A percentile compares a stretch with the other conserved stretches of the same genome.
Conservation (phyloP, 495 filamentous ascomycete genomes). For the Penicillium macrosclerotiorum region DNA sequence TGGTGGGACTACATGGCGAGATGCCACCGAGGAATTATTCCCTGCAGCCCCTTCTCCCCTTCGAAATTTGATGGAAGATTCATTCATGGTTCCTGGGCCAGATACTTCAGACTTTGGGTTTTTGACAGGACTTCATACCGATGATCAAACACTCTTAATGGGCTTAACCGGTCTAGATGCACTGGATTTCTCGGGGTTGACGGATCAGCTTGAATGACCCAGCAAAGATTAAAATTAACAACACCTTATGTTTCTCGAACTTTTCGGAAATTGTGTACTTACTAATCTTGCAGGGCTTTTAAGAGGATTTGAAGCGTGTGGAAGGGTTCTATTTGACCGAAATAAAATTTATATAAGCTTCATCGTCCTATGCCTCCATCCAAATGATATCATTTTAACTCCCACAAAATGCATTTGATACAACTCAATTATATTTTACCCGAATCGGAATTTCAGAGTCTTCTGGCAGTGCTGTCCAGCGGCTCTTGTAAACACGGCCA, state of each 20-base stretch:
- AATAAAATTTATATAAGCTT: too few species aligned
- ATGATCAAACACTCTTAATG: conserved; percentile 24
- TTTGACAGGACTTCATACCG: conserved; percentile 8
- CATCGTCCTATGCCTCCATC: too few species aligned
- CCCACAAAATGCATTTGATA: background rate
- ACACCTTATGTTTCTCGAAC: too few species aligned
- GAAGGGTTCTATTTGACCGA: too few species aligned
- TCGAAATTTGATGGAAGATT: too few species aligned
- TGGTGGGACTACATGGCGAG: background rate
- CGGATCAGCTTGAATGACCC: conserved; percentile 5
- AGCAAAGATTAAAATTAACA: too few species aligned
- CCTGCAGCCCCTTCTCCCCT: background rate
- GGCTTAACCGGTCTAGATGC: conserved; percentile 24
- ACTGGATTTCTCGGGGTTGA: conserved; percentile 19
- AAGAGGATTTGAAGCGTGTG: too few species aligned
- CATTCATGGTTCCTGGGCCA: too few species aligned
- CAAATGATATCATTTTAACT: too few species aligned
- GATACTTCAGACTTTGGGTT: background rate
- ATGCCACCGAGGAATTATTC: background rate
- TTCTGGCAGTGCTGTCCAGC: conserved; percentile 36
- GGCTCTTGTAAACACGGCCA: conserved; percentile 44
- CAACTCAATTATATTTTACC: conserved; percentile 18
- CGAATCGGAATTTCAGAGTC: conserved; percentile 27
- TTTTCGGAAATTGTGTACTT: too few species aligned
- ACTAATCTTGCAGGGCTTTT: too few species aligned